Evolutionary conservation across 2,329 filamentous ascomycete species (phyloP).

Genomic region (Eutypella sp.): DNA sequence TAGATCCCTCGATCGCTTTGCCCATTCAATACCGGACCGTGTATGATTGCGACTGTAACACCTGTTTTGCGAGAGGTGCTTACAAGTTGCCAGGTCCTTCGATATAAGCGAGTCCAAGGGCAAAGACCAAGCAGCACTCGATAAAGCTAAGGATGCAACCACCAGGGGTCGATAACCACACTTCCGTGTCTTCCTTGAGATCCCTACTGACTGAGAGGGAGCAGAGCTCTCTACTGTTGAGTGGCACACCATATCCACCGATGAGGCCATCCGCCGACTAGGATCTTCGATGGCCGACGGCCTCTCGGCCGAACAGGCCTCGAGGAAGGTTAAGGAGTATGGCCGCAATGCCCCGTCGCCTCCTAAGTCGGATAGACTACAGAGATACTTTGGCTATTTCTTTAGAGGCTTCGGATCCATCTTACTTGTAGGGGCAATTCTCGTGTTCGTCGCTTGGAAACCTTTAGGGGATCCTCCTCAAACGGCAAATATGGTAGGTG

Average conservation of each 20-base stretch:
- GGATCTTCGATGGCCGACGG: slow-evolving; percentile 52
- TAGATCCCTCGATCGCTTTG: slow-evolving; percentile 37
- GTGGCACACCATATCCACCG: slow-evolving; percentile 58
- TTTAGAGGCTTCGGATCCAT: slow-evolving; percentile 74
- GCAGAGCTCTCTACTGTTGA: slow-evolving; percentile 58
- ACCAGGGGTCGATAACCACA: slow-evolving; percentile 26
- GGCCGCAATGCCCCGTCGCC: slow-evolving; percentile 64
- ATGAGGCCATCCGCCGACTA: slow-evolving; percentile 57
- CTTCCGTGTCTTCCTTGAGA: not conserved
- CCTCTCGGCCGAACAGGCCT: slow-evolving; percentile 54
- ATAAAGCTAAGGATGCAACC: slow-evolving; percentile 37
- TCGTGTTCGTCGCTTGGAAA: slow-evolving; percentile 74
- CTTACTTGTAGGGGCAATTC: slow-evolving; percentile 60
- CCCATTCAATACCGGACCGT: slow-evolving; percentile 53
- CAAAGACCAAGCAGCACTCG: slow-evolving; percentile 33
- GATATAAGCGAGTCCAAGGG: slow-evolving; percentile 52
- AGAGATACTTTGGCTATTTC: slow-evolving; percentile 62
- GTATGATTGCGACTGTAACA: slow-evolving; percentile 22
- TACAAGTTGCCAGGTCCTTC: slow-evolving; percentile 35
- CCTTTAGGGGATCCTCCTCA: slow-evolving; percentile 68
- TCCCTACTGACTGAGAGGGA: slow-evolving; percentile 11
- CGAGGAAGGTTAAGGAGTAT: slow-evolving; percentile 51
- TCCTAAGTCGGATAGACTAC: slow-evolving; percentile 55
- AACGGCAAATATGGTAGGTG: slow-evolving; percentile 52
- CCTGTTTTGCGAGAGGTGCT: slow-evolving; percentile 1